A percentile compares a stretch with the other conserved stretches of the same genome.
Evolutionary conservation across 2,329 filamentous ascomycete genomes (phyloP).

Genomic region (Bipolaris bicolor): DNA sequence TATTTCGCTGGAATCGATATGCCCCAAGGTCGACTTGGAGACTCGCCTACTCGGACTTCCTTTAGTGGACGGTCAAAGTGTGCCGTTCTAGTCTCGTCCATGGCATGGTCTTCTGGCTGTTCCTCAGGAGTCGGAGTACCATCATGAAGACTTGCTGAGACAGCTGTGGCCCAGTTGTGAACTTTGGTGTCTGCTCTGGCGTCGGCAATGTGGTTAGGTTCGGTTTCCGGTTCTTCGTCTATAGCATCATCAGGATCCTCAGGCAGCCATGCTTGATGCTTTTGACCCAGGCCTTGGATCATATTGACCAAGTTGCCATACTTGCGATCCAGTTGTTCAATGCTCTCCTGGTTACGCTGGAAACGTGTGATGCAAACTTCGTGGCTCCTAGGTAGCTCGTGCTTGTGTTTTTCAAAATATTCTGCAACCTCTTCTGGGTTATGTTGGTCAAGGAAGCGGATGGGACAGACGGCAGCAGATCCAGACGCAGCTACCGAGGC

Average conservation of each 20-base stretch:
- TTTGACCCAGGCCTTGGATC: slow-evolving; percentile 86
- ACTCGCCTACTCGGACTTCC: slow-evolving; percentile 91
- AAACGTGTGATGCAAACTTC: slow-evolving; percentile 90
- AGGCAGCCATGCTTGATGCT: slow-evolving; percentile 86
- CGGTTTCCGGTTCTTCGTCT: slow-evolving; percentile 54
- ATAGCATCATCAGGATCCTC: slow-evolving; percentile 57
- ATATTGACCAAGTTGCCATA: slow-evolving; percentile 92
- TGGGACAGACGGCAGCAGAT: slow-evolving; percentile 76
- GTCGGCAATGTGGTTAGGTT: slow-evolving; percentile 51
- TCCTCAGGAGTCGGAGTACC: slow-evolving; percentile 48
- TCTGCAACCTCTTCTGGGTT: slow-evolving; percentile 90
- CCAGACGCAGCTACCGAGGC: slow-evolving; percentile 49
- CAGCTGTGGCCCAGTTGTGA: slow-evolving; percentile 82
- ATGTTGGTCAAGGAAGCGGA: slow-evolving; percentile 89
- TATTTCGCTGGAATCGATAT: slow-evolving; percentile 75
- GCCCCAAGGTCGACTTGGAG: slow-evolving; percentile 90
- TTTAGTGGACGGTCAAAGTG: slow-evolving; percentile 86
- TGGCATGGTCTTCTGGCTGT: slow-evolving; percentile 43
- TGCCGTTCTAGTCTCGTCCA: slow-evolving; percentile 68
- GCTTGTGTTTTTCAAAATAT: slow-evolving; percentile 94
- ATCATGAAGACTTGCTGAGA: slow-evolving; percentile 63
- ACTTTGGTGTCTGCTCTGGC: slow-evolving; percentile 71
- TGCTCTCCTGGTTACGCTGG: slow-evolving; percentile 82
- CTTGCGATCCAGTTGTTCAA: slow-evolving; percentile 88
- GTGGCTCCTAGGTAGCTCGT: slow-evolving; percentile 91